phyloP scores from a whole-genome alignment of 1,284 basidiomycete genomes.

The Baeospora myosura region DNA sequence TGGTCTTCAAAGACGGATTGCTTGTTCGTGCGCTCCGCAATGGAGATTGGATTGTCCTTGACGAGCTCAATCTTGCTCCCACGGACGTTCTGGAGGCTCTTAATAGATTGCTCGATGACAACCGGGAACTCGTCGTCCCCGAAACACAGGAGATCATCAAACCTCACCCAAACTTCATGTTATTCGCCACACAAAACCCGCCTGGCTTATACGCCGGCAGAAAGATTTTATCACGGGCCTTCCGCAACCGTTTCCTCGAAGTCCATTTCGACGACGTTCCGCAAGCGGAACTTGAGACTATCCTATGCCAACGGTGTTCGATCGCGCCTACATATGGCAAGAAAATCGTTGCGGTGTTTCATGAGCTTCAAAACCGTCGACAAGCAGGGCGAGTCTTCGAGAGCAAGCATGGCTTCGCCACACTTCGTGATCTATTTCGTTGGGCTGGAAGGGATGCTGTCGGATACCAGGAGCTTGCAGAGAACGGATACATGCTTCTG shows the following conservation, averaged over 20 bases:
- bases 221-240: slow-evolving; percentile 92
- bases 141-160: slow-evolving; percentile 94
- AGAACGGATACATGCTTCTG: slow-evolving; percentile 96
- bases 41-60: slow-evolving; percentile 97
- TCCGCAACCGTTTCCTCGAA: slow-evolving; percentile 97
- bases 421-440: slow-evolving; percentile 93
- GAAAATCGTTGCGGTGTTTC: slow-evolving; percentile 88
- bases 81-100: slow-evolving; percentile 98
- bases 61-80: slow-evolving; percentile 96
- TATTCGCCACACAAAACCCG: slow-evolving; percentile 98
- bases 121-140: slow-evolving; percentile 92
- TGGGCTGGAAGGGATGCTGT: slow-evolving; percentile 91
- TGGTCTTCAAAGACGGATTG: slow-evolving; percentile 91
- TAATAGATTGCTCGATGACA: slow-evolving; percentile 95
- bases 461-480: slow-evolving; percentile 88
- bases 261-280: slow-evolving; percentile 98
- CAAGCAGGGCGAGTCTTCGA: slow-evolving; percentile 93
- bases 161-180: slow-evolving; percentile 95
- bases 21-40: slow-evolving; percentile 87
- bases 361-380: slow-evolving; percentile 87
- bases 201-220: slow-evolving; percentile 96
- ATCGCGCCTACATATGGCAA: slow-evolving; percentile 92
- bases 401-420: slow-evolving; percentile 95
- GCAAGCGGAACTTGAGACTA: slow-evolving; percentile 87
- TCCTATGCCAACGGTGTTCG: slow-evolving; percentile 81